These are phyloP conservation scores for Acanthamoeba divionensis DNA, from an alignment of 208 protist genomes.

Conservation along the genomic window DNA sequence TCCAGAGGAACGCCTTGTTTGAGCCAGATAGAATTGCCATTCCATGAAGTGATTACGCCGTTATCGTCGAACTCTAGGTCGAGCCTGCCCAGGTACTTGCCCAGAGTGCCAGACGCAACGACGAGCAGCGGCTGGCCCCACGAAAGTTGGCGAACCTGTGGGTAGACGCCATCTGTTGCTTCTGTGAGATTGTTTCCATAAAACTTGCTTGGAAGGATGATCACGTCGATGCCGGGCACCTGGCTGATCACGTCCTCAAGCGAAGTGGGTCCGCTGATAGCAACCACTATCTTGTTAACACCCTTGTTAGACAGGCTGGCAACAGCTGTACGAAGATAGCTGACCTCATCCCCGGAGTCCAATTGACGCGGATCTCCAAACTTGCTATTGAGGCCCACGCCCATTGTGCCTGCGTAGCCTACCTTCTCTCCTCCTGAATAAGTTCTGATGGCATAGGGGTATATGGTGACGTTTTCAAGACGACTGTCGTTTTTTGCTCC, in stretches of 20 bases:
- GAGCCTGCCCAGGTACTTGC: not conserved
- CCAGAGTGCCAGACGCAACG: not conserved
- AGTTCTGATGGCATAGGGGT: not conserved
- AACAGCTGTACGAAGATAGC: not conserved
- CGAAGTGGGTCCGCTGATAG: not conserved
- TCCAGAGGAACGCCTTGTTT: not conserved
- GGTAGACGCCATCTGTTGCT: not conserved
- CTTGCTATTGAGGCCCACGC: not conserved
- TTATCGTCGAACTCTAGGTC: not conserved
- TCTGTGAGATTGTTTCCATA: not conserved
- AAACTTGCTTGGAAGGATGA: not conserved
- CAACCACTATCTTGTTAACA: conserved; percentile 16
- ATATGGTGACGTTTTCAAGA: not conserved
- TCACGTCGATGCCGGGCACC: conserved; percentile 33
- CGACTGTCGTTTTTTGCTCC: conserved; percentile 1
- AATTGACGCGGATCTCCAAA: not conserved
- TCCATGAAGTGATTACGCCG: not conserved
- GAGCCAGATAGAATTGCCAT: not conserved
- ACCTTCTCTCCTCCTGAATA: not conserved
- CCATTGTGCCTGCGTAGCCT: not conserved
- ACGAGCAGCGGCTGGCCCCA: conserved; percentile 9
- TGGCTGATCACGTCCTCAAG: not conserved
- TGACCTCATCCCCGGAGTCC: not conserved
- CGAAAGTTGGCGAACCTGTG: not conserved
- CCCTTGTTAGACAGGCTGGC: not conserved